Percentiles rank a stretch among this genome's conserved stretches.
These are phyloP conservation scores for Phaseolus coccineus DNA, from an alignment of 331 rosid genomes.

Conservation along the genomic window DNA sequence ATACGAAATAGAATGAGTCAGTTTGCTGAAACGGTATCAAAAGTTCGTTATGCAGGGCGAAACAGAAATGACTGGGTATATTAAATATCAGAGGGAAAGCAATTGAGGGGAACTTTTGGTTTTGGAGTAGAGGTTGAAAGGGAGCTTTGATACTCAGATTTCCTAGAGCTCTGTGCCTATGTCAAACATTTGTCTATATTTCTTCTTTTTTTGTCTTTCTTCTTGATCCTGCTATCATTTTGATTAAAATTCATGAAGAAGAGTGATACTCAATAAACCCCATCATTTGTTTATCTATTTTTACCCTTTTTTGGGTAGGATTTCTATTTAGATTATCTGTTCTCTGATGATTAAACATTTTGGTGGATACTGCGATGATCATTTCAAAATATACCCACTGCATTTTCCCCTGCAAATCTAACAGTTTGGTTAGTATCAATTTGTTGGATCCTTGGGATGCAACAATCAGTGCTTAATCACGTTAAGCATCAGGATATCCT, in stretches of 20 bases:
- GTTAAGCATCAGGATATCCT: constrained; percentile 2
- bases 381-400: neutral
- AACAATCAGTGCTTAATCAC: constrained; percentile 24
- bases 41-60: too few species aligned
- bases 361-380: constrained; percentile 17
- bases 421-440: constrained; percentile 2
- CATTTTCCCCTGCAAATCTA: neutral
- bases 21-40: too few species aligned
- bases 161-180: neutral
- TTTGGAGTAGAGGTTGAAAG: neutral
- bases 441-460: constrained; percentile 8
- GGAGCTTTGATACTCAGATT: neutral
- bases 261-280: neutral
- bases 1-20: too few species aligned
- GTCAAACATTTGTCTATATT: neutral
- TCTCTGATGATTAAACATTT: constrained; percentile 11
- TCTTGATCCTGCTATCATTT: neutral
- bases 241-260: neutral
- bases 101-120: neutral
- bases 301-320: neutral
- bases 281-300: neutral
- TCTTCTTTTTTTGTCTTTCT: neutral
- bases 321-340: neutral
- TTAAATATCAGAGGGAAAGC: neutral
- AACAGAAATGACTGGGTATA: too few species aligned